Percentiles rank a stretch among this genome's conserved stretches.
These are phyloP conservation scores for Globisporangium spiculum DNA, from an alignment of 352 stramenopile species.

Conservation along the genomic window DNA sequence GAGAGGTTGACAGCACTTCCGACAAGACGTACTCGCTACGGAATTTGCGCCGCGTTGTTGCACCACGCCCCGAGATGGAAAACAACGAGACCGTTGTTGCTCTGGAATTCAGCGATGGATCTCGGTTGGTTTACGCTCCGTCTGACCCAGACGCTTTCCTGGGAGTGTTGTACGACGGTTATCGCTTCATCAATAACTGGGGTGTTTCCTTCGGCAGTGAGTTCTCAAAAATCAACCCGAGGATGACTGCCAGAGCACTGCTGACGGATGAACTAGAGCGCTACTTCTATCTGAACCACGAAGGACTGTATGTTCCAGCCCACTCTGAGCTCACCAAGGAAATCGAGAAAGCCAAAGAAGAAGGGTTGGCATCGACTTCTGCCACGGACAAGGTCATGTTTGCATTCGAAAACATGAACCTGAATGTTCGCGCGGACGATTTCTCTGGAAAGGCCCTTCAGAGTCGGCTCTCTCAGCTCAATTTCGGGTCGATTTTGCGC, in stretches of 20 bases:
- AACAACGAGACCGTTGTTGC: conserved; percentile 40
- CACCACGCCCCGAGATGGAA: conserved; percentile 27
- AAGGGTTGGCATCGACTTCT: conserved; percentile 37
- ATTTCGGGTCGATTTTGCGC: conserved; percentile 46
- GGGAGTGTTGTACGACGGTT: conserved; percentile 67
- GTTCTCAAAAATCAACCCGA: conserved; percentile 66
- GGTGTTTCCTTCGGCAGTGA: conserved; percentile 57
- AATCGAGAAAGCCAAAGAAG: conserved; percentile 52
- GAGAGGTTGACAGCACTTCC: conserved; percentile 43
- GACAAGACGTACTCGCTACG: conserved; percentile 63
- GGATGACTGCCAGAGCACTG: conserved; percentile 49
- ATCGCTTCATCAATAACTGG: conserved; percentile 57
- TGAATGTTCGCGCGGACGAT: conserved; percentile 63
- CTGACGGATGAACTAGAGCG: conserved; percentile 51
- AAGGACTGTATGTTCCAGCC: conserved; percentile 58
- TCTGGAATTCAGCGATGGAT: conserved; percentile 67
- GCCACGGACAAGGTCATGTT: conserved; percentile 64
- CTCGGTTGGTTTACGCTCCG: conserved; percentile 55
- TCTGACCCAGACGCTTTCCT: conserved; percentile 60
- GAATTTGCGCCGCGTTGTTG: conserved; percentile 48
- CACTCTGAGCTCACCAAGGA: conserved; percentile 53
- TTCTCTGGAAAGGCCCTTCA: conserved; percentile 49
- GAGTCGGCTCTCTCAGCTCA: conserved; percentile 50
- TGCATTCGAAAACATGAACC: conserved; percentile 68
- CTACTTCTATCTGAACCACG: conserved; percentile 54